phyloP scores from a whole-genome alignment of 352 stramenopile species.

The Phytophthora quininea region DNA sequence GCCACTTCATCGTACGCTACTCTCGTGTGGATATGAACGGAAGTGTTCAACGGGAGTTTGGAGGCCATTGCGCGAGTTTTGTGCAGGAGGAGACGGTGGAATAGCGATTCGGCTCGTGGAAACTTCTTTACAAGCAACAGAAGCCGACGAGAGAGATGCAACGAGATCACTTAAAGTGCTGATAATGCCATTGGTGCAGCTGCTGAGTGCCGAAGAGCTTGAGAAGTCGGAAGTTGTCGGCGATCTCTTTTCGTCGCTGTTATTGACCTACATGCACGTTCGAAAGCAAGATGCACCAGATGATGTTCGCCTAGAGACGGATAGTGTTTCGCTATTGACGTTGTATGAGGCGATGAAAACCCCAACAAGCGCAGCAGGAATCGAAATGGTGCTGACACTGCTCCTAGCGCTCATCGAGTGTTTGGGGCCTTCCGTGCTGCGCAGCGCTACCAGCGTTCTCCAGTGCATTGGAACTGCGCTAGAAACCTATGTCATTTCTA shows the following conservation, averaged over 20 bases:
- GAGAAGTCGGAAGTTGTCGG: constrained; percentile 70
- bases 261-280: constrained; percentile 82
- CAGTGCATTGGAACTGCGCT: constrained; percentile 78
- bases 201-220: constrained; percentile 69
- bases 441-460: constrained; percentile 65
- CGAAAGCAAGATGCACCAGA: constrained; percentile 30
- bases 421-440: constrained; percentile 74
- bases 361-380: constrained; percentile 36
- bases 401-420: constrained; percentile 76
- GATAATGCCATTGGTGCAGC: constrained; percentile 52
- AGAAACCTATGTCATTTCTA: constrained; percentile 53
- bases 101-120: constrained; percentile 47
- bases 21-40: constrained; percentile 37
- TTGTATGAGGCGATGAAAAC: constrained; percentile 46
- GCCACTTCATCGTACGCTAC: constrained; percentile 38
- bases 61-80: constrained; percentile 57
- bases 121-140: neutral
- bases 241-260: constrained; percentile 74
- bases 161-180: constrained; percentile 41
- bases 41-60: constrained; percentile 32
- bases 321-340: constrained; percentile 7
- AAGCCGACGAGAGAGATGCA: constrained; percentile 9
- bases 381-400: constrained; percentile 68
- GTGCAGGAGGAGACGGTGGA: constrained; percentile 63
- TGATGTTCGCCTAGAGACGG: neutral